phyloP scores from a whole-genome alignment of 108 stramenopile genomes.

The Skeletonema tropicum region DNA sequence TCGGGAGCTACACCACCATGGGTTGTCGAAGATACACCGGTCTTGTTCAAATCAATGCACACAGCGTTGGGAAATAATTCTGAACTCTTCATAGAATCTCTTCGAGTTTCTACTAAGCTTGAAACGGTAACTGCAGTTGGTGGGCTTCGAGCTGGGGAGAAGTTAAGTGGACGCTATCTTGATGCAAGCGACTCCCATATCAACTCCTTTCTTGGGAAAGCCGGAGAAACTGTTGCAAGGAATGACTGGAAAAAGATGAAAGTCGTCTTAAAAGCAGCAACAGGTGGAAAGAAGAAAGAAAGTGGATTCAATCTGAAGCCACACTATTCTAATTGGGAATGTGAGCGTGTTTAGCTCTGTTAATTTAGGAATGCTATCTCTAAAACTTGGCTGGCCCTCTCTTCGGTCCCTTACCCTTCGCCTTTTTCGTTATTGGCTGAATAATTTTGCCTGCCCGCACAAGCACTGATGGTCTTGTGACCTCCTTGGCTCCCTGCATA shows the following conservation, averaged over 20 bases:
- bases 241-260: slow-evolving; percentile 77
- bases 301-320: slow-evolving; percentile 82
- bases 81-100: slow-evolving; percentile 48
- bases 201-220: slow-evolving; percentile 55
- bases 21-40: slow-evolving; percentile 78
- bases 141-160: slow-evolving; percentile 50
- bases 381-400: slow-evolving; percentile 82
- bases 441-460: slow-evolving; percentile 93
- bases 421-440: slow-evolving; percentile 87
- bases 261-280: slow-evolving; percentile 66
- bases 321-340: slow-evolving; percentile 72
- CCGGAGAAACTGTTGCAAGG: slow-evolving; percentile 46
- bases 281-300: slow-evolving; percentile 89
- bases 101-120: slow-evolving; percentile 57
- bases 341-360: slow-evolving; percentile 55
- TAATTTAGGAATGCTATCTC: slow-evolving; percentile 3
- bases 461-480: slow-evolving; percentile 91
- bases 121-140: slow-evolving; percentile 30
- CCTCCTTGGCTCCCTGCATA: slow-evolving; percentile 72
- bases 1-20: slow-evolving; percentile 83
- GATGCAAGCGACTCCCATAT: slow-evolving; percentile 62
- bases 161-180: slow-evolving; percentile 69
- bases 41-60: slow-evolving; percentile 56
- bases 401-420: slow-evolving; percentile 46
- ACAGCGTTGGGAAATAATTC: slow-evolving; percentile 45